These are phyloP conservation scores for Echeveria elegans DNA, from an alignment of 164 flowering plant genomes.

Conservation along the genomic window DNA sequence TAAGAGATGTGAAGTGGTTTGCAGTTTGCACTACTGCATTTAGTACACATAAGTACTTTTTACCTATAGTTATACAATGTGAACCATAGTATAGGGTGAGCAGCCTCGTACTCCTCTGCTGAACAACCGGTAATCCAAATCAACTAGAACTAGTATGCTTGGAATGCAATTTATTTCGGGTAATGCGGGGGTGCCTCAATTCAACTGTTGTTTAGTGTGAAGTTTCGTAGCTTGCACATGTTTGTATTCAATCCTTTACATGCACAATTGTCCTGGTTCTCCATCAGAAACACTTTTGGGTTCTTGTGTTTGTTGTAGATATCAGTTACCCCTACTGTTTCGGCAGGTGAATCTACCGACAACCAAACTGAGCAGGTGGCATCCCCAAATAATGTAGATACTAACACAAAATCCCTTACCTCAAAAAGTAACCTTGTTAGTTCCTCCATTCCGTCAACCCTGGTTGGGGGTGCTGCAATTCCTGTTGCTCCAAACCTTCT, in stretches of 20 bases:
- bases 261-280: not conserved
- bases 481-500: slow-evolving; percentile 28
- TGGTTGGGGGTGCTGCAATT: slow-evolving; percentile 36
- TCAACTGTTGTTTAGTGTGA: not conserved
- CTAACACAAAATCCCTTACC: not conserved
- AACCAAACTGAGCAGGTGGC: slow-evolving; percentile 65
- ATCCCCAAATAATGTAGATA: slow-evolving; percentile 48
- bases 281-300: not conserved
- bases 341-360: slow-evolving; percentile 9
- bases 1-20: not conserved
- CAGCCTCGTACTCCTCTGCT: not conserved
- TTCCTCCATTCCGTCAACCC: slow-evolving; percentile 45
- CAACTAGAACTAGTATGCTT: not conserved
- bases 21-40: not conserved
- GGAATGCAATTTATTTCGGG: not conserved
- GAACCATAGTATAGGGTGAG: not conserved
- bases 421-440: slow-evolving; percentile 16
- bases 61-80: not conserved
- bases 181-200: not conserved
- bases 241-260: not conserved
- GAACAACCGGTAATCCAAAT: not conserved
- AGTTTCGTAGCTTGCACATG: not conserved
- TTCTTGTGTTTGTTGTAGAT: slow-evolving; percentile 23
- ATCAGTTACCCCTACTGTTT: slow-evolving; percentile 20
- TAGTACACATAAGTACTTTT: not conserved